Evolutionary conservation across 1,139 yeast species (phyloP).

Genomic region (Yarrowia galli): DNA sequence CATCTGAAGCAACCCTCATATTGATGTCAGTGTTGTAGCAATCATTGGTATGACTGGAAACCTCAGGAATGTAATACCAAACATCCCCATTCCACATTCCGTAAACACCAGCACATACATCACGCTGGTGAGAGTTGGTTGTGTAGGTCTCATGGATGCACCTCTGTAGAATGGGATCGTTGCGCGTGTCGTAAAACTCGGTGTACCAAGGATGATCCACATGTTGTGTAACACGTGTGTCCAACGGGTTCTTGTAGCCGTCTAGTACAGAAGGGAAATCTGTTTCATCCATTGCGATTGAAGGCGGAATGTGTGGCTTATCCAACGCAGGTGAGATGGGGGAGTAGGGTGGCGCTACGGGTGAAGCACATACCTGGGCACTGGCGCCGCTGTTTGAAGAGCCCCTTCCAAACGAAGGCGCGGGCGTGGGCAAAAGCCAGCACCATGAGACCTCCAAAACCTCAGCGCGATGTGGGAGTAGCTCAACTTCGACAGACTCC

Average conservation of each 20-base stretch:
- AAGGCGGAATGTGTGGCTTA: background rate
- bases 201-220: slow-evolving; percentile 22
- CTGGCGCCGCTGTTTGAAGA: background rate
- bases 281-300: background rate
- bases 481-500: slow-evolving; percentile 42
- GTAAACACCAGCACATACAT: slow-evolving; percentile 11
- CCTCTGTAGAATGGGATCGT: slow-evolving; percentile 7
- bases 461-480: slow-evolving; percentile 43
- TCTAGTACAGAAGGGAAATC: slow-evolving; percentile 27
- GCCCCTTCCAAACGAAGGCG: slow-evolving; percentile 9
- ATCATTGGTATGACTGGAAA: slow-evolving; percentile 16
- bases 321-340: slow-evolving; percentile 4
- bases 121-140: slow-evolving; percentile 12
- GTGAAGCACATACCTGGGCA: background rate
- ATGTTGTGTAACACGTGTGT: slow-evolving; percentile 1
- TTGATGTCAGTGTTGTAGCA: slow-evolving; percentile 25
- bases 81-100: slow-evolving; percentile 21
- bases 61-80: slow-evolving; percentile 22
- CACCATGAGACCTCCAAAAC: slow-evolving; percentile 46
- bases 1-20: slow-evolving; percentile 11
- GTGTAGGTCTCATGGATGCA: slow-evolving; percentile 17
- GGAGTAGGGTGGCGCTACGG: slow-evolving; percentile 10
- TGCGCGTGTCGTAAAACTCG: slow-evolving; percentile 18
- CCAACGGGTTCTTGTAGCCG: slow-evolving; percentile 6
- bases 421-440: slow-evolving; percentile 42